Evolutionary conservation across 768 basidiomycete genomes (phyloP), one percentile per base, ranked within the genome.

Genomic region (Boletus rubescentipes): DNA sequence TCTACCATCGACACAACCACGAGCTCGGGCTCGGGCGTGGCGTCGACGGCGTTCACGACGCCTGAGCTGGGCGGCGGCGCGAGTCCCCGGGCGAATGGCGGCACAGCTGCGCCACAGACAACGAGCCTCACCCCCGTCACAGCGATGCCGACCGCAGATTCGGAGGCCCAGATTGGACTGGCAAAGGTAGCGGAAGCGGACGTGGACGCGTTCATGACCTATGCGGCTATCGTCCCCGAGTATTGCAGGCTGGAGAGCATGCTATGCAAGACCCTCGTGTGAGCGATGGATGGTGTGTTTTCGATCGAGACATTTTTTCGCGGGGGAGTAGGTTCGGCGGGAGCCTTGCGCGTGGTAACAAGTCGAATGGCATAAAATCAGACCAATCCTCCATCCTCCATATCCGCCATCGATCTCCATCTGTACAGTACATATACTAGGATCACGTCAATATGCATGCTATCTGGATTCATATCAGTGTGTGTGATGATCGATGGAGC

Each of bases 181-280:
- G 86, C 83, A 31, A 91, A 91, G 70, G 86, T 93, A 7, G 90
- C 91, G 0, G 89, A 91, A 54, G 83, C 91, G 14, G 91, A 93
- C 66, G 72, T 83, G 49, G 91, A 93, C 68, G 85, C 90, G 51
- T 91, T 91, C 70, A 81, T 90, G 83, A 82, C 86, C 0, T 93
- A 93, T 66, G 89, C 90, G 18, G 83, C 89, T 34, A 87, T 92
- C 66, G 86, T 93, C 16, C 87, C 89, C 26, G 91, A 93, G 72
- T 93, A 84, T 68, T 84, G 81, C 73, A 76, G 91, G 38, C 70
- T 93, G 59, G 91, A 93, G 72, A 79, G 82, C 11, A 86, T 93
- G 81, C 70, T 92, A 46, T 79, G 86, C 60, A 91, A 90, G 62
- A 73, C 72, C 9, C 72, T 82, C 52, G 80, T 81, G 11, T 80